phyloP scores from a whole-genome alignment of 1,284 basidiomycete species.

The Trametes pubescens region DNA sequence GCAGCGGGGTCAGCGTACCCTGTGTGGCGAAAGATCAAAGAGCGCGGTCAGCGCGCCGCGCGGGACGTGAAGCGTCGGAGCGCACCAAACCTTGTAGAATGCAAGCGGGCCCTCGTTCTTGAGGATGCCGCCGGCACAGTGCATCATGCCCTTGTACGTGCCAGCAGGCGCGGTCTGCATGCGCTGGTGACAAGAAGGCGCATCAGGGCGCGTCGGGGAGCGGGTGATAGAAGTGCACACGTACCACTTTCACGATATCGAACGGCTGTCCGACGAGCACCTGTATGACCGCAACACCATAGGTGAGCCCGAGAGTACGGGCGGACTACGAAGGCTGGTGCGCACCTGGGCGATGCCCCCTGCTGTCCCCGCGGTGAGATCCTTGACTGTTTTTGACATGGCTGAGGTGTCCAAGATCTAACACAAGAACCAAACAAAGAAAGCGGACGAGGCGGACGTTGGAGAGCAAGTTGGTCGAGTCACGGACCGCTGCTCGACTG shows the following conservation, averaged over 20 bases:
- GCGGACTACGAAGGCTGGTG: constrained; percentile 4
- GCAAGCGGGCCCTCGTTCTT: constrained; percentile 93
- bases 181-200: constrained; percentile 55
- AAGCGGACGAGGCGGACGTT: constrained; percentile 13
- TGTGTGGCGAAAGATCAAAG: constrained; percentile 40
- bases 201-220: constrained; percentile 10
- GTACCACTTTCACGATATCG: constrained; percentile 95
- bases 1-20: constrained; percentile 93
- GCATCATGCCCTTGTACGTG: constrained; percentile 87
- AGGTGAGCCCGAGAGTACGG: constrained; percentile 11
- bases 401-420: constrained; percentile 10
- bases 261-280: constrained; percentile 95
- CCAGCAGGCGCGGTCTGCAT: constrained; percentile 96
- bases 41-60: constrained; percentile 11
- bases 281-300: constrained; percentile 45
- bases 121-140: constrained; percentile 89
- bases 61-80: constrained; percentile 11
- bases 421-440: constrained; percentile 4
- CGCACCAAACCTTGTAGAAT: constrained; percentile 87
- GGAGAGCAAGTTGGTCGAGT: constrained; percentile 30
- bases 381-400: constrained; percentile 71
- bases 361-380: constrained; percentile 84
- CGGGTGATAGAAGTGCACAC: constrained; percentile 37
- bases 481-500: constrained; percentile 5
- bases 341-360: constrained; percentile 90